phyloP scores from a whole-genome alignment of 176 grass and related monocot species.

The Guadua angustifolia region DNA sequence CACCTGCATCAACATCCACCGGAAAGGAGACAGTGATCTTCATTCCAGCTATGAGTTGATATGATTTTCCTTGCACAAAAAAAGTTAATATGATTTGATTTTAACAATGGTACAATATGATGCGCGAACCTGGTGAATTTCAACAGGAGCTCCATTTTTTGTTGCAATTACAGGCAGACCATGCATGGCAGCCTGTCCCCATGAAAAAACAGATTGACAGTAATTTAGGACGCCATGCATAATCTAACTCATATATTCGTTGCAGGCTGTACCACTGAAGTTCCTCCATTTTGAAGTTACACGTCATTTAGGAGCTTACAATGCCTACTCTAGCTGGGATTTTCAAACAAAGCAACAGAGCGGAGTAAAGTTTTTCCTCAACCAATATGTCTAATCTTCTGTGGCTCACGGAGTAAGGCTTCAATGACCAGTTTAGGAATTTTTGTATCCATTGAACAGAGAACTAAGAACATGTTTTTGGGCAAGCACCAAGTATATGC shows the following conservation, averaged over 20 bases:
- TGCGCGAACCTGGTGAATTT: slow-evolving; percentile 62
- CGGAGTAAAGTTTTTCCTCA: background rate
- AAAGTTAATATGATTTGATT: background rate
- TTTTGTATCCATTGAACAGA: too few relatives aligned
- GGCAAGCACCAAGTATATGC: too few relatives aligned
- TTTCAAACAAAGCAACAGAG: slow-evolving; percentile 1
- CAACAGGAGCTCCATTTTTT: slow-evolving; percentile 81
- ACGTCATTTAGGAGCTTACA: background rate
- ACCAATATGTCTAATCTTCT: slow-evolving; percentile 3
- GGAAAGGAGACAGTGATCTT: slow-evolving; percentile 19
- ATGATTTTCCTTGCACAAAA: slow-evolving; percentile 19
- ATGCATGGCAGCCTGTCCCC: slow-evolving; percentile 71
- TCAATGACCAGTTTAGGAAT: too few relatives aligned
- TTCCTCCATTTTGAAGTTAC: slow-evolving; percentile 8
- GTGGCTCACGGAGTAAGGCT: too few relatives aligned
- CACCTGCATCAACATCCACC: slow-evolving; percentile 50
- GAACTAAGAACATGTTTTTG: too few relatives aligned
- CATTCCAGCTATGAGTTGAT: slow-evolving; percentile 8
- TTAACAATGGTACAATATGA: slow-evolving; percentile 20
- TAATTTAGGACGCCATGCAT: slow-evolving; percentile 25
- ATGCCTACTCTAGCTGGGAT: background rate
- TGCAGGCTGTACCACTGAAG: background rate
- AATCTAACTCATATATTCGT: background rate
- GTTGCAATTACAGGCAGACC: slow-evolving; percentile 78
- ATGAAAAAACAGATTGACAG: background rate